Evolutionary conservation across 2,329 filamentous ascomycete genomes (phyloP), one percentile per base, ranked within the genome.

Genomic region (Fusarium azukiicola): DNA sequence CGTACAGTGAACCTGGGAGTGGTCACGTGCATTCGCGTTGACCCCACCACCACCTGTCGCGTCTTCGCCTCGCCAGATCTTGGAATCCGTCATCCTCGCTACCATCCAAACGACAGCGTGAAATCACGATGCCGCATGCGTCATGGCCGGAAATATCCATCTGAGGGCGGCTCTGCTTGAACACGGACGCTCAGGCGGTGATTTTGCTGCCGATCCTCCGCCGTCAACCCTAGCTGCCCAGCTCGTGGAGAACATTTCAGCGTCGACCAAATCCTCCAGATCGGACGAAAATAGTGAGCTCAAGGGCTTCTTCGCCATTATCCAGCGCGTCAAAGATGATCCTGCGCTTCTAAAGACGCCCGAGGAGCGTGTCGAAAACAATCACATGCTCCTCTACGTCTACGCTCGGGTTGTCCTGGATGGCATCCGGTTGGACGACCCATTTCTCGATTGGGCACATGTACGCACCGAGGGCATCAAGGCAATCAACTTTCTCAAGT

Each of bases 211-310:
- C 23, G 82, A 79, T 14, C 88, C 90, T 61, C 93, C 94, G 50
- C 95, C 96, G 17, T 98, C 97, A 21, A 98, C 97, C 14, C 91
- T 98, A 83, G 96, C 97, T 69, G 96, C 96, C 17, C 96, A 98
- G 86, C 94, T 99, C 73, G 96, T 98, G 78, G 95, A 96, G 84
- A 96, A 96, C 85, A 94, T 97, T 77, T 93, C 95, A 56, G 92
- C 95, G 32, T 92, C 93, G 67, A 91, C 92, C 68, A 92, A 91
- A 76, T 93, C 92, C 58, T 91, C 92, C 69, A 91, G 92, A 82
- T 92, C 92, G 69, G 92, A 95, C 81, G 94, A 95, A 81, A 94
- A 93, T 74, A 93, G 94, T 80, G 95, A 96, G 67, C 95, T 99
- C 78, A 94, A 95, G 77, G 93, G 94, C 69, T 91, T 99, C 5